Evolutionary conservation across 1,284 basidiomycete genomes (phyloP).

Genomic region (Pascua sp.): DNA sequence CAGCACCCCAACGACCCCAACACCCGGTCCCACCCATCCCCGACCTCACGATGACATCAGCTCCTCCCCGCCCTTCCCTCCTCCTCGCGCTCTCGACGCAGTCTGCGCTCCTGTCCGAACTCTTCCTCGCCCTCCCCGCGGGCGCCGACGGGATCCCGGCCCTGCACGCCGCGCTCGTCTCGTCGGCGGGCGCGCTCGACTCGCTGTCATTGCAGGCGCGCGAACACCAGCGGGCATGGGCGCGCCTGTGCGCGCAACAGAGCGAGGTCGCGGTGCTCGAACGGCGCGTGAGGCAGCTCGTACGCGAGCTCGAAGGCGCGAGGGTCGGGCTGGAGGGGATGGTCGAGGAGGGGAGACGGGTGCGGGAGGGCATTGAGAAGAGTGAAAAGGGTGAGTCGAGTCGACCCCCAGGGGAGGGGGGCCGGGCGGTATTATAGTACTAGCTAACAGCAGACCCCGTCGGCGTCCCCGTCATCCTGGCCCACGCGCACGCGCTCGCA

Average conservation of each 20-base stretch:
- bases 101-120: constrained; percentile 30
- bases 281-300: constrained; percentile 19
- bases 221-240: constrained; percentile 33
- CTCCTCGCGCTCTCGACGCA: constrained; percentile 39
- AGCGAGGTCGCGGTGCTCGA: constrained; percentile 31
- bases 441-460: constrained; percentile 28
- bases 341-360: constrained; percentile 24
- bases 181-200: constrained; percentile 23
- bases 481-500: constrained; percentile 37
- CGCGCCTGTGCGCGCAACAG: constrained; percentile 23
- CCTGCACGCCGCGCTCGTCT: constrained; percentile 23
- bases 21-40: too few species aligned
- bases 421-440: too few species aligned
- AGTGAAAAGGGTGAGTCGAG: constrained; percentile 27
- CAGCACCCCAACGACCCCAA: not conserved
- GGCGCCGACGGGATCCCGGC: constrained; percentile 7
- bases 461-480: constrained; percentile 24
- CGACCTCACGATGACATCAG: constrained; percentile 3
- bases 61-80: constrained; percentile 28
- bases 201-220: constrained; percentile 22
- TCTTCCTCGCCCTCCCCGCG: constrained; percentile 28
- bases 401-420: too few species aligned
- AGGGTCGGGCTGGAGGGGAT: constrained; percentile 32
- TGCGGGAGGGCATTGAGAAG: constrained; percentile 27
- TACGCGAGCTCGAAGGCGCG: constrained; percentile 28